Conservation (phyloP, 1,284 basidiomycete species). For the Ceratorhiza oryzae-sativae region DNA sequence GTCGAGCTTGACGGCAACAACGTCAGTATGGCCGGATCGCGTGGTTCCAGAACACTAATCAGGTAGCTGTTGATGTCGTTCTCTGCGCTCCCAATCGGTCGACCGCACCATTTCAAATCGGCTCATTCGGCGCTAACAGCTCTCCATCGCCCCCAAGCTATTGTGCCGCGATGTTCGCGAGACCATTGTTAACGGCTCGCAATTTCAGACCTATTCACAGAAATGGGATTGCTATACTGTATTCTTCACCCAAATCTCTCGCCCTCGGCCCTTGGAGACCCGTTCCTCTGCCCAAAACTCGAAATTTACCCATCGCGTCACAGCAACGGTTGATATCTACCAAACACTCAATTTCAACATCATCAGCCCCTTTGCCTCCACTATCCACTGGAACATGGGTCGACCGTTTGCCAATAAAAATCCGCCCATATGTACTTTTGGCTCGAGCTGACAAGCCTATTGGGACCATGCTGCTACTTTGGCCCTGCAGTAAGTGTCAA, state of each 20-base stretch:
- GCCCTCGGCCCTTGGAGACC: background rate
- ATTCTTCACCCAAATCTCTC: background rate
- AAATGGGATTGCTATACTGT: background rate
- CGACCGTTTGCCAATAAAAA: constrained; percentile 64
- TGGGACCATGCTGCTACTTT: constrained; percentile 88
- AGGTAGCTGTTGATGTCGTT: constrained; percentile 16
- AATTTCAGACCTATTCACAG: background rate
- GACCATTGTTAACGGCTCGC: background rate
- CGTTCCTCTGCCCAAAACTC: background rate
- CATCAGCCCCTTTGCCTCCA: constrained; percentile 12
- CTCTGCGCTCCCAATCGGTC: constrained; percentile 5
- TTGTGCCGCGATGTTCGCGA: constrained; percentile 11
- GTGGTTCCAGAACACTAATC: background rate
- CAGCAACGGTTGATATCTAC: constrained; percentile 13
- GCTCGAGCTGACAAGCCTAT: constrained; percentile 95
- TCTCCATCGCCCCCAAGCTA: background rate
- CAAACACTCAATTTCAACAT: background rate
- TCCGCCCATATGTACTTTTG: constrained; percentile 83
- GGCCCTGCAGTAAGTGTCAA: constrained; percentile 81
- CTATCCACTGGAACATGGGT: constrained; percentile 61
- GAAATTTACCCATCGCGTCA: background rate
- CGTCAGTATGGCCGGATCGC: background rate
- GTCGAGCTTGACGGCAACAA: background rate
- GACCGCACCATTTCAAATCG: constrained; percentile 22
- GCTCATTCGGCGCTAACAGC: constrained; percentile 8